phyloP scores from a whole-genome alignment of 2,329 filamentous ascomycete genomes.

The Verticillium dahliae region DNA sequence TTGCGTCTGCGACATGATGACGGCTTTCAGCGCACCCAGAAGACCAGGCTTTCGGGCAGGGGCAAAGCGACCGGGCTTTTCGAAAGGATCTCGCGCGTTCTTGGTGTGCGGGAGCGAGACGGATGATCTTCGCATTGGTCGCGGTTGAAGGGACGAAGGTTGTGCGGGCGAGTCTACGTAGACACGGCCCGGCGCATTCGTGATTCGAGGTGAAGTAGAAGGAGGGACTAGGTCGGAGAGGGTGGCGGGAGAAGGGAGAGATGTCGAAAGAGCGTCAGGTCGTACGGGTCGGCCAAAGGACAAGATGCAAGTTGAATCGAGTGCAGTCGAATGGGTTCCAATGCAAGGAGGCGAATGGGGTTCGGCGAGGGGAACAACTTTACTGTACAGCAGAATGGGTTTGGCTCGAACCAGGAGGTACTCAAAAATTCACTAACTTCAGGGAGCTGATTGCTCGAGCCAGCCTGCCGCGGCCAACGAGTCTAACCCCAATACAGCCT shows the following conservation, averaged over 20 bases:
- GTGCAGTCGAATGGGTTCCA: not conserved
- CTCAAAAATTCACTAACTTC: not conserved
- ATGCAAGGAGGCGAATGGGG: not conserved
- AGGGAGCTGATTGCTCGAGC: not conserved
- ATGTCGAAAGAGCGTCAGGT: not conserved
- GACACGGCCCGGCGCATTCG: conserved; percentile 9
- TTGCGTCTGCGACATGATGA: conserved; percentile 58
- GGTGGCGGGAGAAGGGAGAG: conserved; percentile 6
- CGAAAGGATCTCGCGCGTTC: conserved; percentile 53
- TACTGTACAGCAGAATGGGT: not conserved
- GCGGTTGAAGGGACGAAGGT: not conserved
- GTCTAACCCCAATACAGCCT: not conserved
- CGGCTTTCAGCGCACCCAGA: conserved; percentile 49
- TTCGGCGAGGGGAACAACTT: not conserved
- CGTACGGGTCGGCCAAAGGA: not conserved
- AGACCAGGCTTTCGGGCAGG: conserved; percentile 36
- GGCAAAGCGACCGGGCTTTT: conserved; percentile 58
- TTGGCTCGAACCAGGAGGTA: not conserved
- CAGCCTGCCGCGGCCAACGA: not conserved
- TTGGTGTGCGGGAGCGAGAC: conserved; percentile 58
- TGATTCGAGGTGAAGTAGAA: not conserved
- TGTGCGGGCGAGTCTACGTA: not conserved
- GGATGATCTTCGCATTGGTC: conserved; percentile 56
- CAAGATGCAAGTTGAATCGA: not conserved
- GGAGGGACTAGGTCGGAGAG: conserved; percentile 3